These are phyloP conservation scores for Diutina catenulata DNA, from an alignment of 1,139 yeast genomes.

Conservation along the genomic window DNA sequence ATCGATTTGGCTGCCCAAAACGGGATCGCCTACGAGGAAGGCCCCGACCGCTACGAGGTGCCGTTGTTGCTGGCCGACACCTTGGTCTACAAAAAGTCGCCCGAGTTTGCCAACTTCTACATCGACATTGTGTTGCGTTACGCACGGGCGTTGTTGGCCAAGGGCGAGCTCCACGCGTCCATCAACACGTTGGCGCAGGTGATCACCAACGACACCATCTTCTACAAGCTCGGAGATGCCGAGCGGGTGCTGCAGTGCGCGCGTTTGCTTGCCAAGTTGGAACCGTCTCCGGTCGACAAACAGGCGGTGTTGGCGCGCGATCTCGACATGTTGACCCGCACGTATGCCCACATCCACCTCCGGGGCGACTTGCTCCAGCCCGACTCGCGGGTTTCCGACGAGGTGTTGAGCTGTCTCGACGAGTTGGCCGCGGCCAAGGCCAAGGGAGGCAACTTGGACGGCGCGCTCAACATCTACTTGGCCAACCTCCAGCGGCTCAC, in stretches of 20 bases:
- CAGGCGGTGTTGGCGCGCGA: slow-evolving; percentile 28
- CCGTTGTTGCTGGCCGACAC: slow-evolving; percentile 23
- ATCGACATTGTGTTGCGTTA: slow-evolving; percentile 33
- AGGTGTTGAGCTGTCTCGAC: slow-evolving; percentile 11
- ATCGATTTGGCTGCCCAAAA: slow-evolving; percentile 24
- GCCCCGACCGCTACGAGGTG: slow-evolving; percentile 15
- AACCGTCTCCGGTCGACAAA: slow-evolving; percentile 16
- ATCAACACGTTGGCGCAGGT: slow-evolving; percentile 19
- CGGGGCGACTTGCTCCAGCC: slow-evolving; percentile 18
- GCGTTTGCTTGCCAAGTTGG: slow-evolving; percentile 23
- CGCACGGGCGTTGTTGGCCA: slow-evolving; percentile 30
- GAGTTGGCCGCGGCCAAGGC: neutral
- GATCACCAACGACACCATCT: slow-evolving; percentile 26
- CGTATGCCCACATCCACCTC: slow-evolving; percentile 19
- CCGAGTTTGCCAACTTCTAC: slow-evolving; percentile 29
- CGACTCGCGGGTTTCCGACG: slow-evolving; percentile 26
- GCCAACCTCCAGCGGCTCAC: slow-evolving; percentile 22
- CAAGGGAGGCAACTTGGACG: slow-evolving; percentile 9
- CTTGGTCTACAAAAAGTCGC: slow-evolving; percentile 21
- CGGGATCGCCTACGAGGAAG: slow-evolving; percentile 18
- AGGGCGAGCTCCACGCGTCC: slow-evolving; percentile 26
- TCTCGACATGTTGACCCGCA: slow-evolving; percentile 23
- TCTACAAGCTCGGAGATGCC: slow-evolving; percentile 31
- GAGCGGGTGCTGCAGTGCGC: slow-evolving; percentile 33
- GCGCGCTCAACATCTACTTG: slow-evolving; percentile 26